These are phyloP conservation scores for Neurospora tetraspora DNA, from an alignment of 495 filamentous ascomycete species.

Conservation along the genomic window DNA sequence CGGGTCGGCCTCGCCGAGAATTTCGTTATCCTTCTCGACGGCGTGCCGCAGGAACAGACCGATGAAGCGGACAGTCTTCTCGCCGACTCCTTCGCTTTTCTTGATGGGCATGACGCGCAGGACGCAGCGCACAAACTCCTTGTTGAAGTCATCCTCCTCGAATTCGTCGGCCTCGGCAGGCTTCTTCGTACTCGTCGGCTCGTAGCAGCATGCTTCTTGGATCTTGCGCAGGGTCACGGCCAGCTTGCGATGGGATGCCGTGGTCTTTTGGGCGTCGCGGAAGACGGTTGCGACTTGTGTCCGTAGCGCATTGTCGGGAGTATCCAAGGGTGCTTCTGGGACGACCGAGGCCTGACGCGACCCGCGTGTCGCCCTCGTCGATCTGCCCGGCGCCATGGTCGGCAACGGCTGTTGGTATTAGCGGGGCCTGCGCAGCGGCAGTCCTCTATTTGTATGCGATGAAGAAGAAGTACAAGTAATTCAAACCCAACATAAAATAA, in stretches of 20 bases:
- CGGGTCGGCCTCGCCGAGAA: constrained; percentile 38
- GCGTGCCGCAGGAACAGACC: constrained; percentile 76
- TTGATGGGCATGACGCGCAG: constrained; percentile 75
- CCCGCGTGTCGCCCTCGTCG: constrained; percentile 50
- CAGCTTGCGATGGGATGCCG: constrained; percentile 81
- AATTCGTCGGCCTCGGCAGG: constrained; percentile 43
- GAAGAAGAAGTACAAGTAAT: background rate
- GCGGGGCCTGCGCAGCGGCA: background rate
- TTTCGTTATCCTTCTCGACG: constrained; percentile 65
- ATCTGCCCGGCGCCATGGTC: constrained; percentile 16
- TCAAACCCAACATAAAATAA: background rate
- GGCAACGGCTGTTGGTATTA: background rate
- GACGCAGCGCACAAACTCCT: constrained; percentile 73
- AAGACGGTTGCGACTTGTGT: constrained; percentile 71
- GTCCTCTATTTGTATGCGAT: background rate
- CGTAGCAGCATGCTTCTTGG: constrained; percentile 81
- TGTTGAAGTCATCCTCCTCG: constrained; percentile 77
- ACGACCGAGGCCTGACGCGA: constrained; percentile 50
- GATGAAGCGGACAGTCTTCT: constrained; percentile 74
- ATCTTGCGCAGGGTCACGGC: constrained; percentile 76
- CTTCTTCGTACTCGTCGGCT: constrained; percentile 47
- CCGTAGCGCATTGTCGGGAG: constrained; percentile 59
- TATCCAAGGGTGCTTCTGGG: constrained; percentile 62
- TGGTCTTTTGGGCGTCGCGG: constrained; percentile 76
- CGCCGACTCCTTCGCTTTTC: constrained; percentile 84